A percentile compares a stretch with the other conserved stretches of the same genome.
These are phyloP conservation scores for Salvia sclarea DNA, from an alignment of 305 asterid species.

Conservation along the genomic window DNA sequence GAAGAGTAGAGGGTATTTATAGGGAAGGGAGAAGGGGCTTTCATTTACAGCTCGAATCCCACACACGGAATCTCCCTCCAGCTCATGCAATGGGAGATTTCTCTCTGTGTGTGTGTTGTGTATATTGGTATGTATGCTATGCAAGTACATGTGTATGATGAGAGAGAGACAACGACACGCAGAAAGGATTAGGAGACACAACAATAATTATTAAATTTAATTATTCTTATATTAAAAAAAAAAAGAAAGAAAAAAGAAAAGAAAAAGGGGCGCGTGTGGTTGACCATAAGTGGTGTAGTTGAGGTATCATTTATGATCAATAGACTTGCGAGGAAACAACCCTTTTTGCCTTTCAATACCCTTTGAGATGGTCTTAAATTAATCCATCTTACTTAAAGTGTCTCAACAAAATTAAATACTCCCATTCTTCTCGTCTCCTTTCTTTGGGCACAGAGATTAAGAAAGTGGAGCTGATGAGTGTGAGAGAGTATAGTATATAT, in stretches of 20 bases:
- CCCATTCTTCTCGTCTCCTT: no score
- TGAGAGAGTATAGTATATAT: no score
- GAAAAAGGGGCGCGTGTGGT: conserved; percentile 27
- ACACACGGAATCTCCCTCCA: conserved; percentile 72
- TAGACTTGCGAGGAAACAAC: conserved; percentile 41
- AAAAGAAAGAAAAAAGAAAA: background rate
- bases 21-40: conserved; percentile 42
- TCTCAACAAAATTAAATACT: no score
- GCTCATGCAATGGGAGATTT: conserved; percentile 61
- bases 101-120: conserved; percentile 14
- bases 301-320: conserved; percentile 32
- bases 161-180: conserved; percentile 20
- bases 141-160: background rate
- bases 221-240: no score
- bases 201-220: background rate
- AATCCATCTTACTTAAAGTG: no score
- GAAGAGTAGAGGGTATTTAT: conserved; percentile 47
- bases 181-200: background rate
- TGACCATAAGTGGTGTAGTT: conserved; percentile 35
- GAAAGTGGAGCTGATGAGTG: no score
- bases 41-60: conserved; percentile 73
- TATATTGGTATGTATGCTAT: conserved; percentile 5
- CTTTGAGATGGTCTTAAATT: no score
- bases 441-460: no score
- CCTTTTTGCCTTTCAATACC: no score